Conservation (phyloP, 805 yeast species). For the Lipomyces sp. region DNA sequence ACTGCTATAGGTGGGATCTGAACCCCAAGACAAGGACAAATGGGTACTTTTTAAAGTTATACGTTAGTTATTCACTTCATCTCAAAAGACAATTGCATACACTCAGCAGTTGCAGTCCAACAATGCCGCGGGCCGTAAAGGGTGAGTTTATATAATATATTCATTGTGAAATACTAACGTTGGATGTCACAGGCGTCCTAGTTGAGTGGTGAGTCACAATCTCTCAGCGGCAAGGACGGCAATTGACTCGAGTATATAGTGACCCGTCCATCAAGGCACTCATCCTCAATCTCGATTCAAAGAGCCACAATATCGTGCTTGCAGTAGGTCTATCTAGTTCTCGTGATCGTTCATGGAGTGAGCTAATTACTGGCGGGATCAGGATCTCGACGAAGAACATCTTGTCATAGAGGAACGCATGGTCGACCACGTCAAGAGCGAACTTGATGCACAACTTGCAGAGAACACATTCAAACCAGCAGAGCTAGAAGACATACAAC, state of each 20-base stretch:
- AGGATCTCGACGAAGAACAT: slow-evolving; percentile 92
- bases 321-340: slow-evolving; percentile 48
- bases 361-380: neutral
- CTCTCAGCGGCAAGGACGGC: neutral
- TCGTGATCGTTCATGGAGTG: neutral
- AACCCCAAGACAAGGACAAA: too few species aligned
- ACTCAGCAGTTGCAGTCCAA: neutral
- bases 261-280: slow-evolving; percentile 93
- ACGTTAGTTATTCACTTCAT: too few species aligned
- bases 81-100: neutral
- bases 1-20: too few species aligned
- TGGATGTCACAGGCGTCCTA: slow-evolving; percentile 42
- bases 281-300: slow-evolving; percentile 79
- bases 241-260: slow-evolving; percentile 45
- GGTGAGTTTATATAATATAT: slow-evolving; percentile 15
- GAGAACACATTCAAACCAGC: slow-evolving; percentile 88
- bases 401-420: slow-evolving; percentile 76
- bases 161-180: neutral
- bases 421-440: slow-evolving; percentile 75
- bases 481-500: slow-evolving; percentile 46
- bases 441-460: slow-evolving; percentile 74
- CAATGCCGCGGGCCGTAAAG: slow-evolving; percentile 37
- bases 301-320: slow-evolving; percentile 70
- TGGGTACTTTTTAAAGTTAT: too few species aligned
- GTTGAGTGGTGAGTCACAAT: slow-evolving; percentile 44